These are phyloP conservation scores for Trichoderma sp. DNA, from an alignment of 2,329 filamentous ascomycete genomes.

Conservation along the genomic window DNA sequence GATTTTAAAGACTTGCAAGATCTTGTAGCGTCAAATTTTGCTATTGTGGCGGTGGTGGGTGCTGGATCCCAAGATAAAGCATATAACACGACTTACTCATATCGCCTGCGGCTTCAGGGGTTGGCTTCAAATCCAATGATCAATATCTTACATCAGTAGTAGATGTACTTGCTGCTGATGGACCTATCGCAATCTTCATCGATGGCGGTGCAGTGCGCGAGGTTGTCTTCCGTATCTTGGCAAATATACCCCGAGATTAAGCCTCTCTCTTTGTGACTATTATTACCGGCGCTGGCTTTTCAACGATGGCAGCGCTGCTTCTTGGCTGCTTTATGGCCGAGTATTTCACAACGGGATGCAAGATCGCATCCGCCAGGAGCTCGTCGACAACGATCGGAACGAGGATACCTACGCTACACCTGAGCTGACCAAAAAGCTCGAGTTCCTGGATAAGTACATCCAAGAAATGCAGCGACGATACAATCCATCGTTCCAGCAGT, in stretches of 20 bases:
- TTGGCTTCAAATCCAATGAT: neutral
- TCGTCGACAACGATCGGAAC: constrained; percentile 47
- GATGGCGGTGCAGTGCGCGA: constrained; percentile 48
- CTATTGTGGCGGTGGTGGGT: constrained; percentile 40
- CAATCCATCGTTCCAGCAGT: constrained; percentile 60
- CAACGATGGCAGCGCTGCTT: constrained; percentile 57
- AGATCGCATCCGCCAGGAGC: constrained; percentile 54
- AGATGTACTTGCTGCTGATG: constrained; percentile 35
- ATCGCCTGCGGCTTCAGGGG: neutral
- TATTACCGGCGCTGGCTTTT: constrained; percentile 56
- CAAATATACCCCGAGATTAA: constrained; percentile 50
- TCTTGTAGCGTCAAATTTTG: constrained; percentile 41
- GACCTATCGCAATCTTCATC: constrained; percentile 43
- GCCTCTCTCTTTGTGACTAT: constrained; percentile 42
- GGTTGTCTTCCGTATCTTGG: constrained; percentile 49
- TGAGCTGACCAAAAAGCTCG: constrained; percentile 46
- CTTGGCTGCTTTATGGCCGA: constrained; percentile 55
- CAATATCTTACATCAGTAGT: constrained; percentile 21
- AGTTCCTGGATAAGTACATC: constrained; percentile 55
- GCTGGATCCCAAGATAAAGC: neutral
- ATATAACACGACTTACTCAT: neutral
- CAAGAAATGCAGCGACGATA: constrained; percentile 59
- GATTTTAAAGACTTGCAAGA: constrained; percentile 39
- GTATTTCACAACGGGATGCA: constrained; percentile 54
- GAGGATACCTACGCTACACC: constrained; percentile 44